These are phyloP conservation scores for Starmerella potacharoeniae DNA, from an alignment of 805 yeast genomes.

Conservation along the genomic window DNA sequence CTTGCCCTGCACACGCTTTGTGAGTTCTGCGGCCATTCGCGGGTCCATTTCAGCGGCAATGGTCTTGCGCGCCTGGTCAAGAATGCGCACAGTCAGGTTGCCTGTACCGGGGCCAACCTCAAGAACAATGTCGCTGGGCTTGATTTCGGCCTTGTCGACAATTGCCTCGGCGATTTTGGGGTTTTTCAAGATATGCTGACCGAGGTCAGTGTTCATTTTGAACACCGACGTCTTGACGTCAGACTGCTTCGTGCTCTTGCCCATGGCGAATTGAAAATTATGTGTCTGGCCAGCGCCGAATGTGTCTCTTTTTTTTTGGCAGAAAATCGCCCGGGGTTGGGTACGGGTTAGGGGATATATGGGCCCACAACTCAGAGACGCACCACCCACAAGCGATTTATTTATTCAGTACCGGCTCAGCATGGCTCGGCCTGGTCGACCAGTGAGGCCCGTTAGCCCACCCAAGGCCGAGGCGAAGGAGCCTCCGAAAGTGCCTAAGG, in stretches of 20 bases:
- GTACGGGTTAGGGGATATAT: not conserved
- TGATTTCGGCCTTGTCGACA: conserved; percentile 88
- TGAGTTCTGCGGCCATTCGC: conserved; percentile 98
- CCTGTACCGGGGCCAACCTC: conserved; percentile 99
- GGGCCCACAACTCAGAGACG: not conserved
- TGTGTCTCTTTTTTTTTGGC: not conserved
- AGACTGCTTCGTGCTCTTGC: conserved; percentile 24
- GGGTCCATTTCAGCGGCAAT: conserved; percentile 98
- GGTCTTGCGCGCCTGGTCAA: conserved; percentile 89
- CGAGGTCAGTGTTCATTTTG: conserved; percentile 92
- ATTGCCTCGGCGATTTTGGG: conserved; percentile 97
- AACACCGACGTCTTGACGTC: conserved; percentile 44
- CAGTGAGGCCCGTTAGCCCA: conserved; percentile 5
- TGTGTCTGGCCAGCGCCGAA: not conserved
- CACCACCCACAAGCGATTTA: no score
- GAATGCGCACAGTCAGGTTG: conserved; percentile 81
- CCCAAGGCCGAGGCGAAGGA: not conserved
- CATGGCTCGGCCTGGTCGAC: conserved; percentile 8
- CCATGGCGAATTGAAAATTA: conserved; percentile 20
- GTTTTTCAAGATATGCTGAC: conserved; percentile 93
- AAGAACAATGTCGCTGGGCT: conserved; percentile 82
- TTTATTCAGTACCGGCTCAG: no score
- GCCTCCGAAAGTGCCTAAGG: not conserved
- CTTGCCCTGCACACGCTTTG: conserved; percentile 96
- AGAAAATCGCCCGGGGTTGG: not conserved